These are phyloP conservation scores for Metschnikowia koreensis DNA, from an alignment of 805 yeast species.

Conservation along the genomic window DNA sequence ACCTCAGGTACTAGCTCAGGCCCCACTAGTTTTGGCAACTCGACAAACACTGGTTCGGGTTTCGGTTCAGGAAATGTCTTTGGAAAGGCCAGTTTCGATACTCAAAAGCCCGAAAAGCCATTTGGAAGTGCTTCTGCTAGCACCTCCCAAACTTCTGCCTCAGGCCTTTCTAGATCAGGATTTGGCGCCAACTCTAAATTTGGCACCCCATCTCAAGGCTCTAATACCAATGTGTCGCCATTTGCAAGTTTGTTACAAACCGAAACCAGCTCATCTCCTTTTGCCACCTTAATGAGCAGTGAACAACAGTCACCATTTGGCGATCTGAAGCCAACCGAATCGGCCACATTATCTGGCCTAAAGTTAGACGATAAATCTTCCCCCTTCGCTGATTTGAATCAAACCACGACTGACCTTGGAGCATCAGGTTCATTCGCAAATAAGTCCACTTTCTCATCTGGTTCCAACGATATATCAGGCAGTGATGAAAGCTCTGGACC, in stretches of 20 bases:
- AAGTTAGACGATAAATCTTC: background rate
- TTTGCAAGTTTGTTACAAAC: slow-evolving; percentile 2
- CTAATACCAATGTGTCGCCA: background rate
- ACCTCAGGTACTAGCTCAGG: background rate
- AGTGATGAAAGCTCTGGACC: slow-evolving; percentile 2
- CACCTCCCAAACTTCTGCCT: background rate
- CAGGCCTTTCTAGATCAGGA: background rate
- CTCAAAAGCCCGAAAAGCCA: slow-evolving; percentile 1
- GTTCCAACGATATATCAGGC: slow-evolving; percentile 4
- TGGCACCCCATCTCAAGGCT: background rate
- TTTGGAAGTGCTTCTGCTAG: slow-evolving; percentile 1
- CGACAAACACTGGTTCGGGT: background rate
- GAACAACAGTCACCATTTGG: slow-evolving; percentile 5
- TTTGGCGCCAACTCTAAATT: slow-evolving; percentile 10
- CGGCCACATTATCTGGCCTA: background rate
- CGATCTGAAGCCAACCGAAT: background rate
- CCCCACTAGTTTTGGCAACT: background rate
- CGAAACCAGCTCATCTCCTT: slow-evolving; percentile 2
- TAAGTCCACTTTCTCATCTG: background rate
- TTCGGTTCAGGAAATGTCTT: slow-evolving; percentile 1
- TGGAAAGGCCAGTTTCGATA: slow-evolving; percentile 8
- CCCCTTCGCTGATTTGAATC: slow-evolving; percentile 2
- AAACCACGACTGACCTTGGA: background rate
- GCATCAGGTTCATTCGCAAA: background rate
- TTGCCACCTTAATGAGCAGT: slow-evolving; percentile 1